Base-by-base conservation (phyloP, 192 early-diverging fungal species). In the Pecoramyces ruminantium region DNA sequence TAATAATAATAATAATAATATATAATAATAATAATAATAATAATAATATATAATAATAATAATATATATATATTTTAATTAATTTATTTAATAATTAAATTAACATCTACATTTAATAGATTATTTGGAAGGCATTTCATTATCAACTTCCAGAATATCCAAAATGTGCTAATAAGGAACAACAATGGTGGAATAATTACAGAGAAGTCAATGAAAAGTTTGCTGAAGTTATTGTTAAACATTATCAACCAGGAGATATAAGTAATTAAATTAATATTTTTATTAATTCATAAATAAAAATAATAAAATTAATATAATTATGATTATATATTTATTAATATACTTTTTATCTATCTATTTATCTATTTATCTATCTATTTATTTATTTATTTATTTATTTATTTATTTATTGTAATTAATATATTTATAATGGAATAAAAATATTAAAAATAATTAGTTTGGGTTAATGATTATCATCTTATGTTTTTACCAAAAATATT, bases 381-480 rank as follows among this genome's bases (percentile, higher is more conserved):
- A n/a, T n/a, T n/a, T n/a, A n/a, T n/a, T n/a, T n/a, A n/a, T n/a
- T n/a, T n/a, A n/a, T n/a, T n/a, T n/a, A n/a, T n/a, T n/a, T n/a
- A n/a, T n/a, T n/a, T n/a, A n/a, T n/a, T n/a, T n/a, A n/a, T n/a
- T 29, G 17, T 34, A 29, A 34, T 39, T 12, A 29, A 38, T 18
- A 28, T 12, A 82, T 82, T 11, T 83, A 28, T 34, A 29, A 30
- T 29, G 30, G 77, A 34, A 38, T 79, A 82, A 42, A n/a, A 29
- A 28, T 30, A 84, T 85, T 82, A 21, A 40, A 28, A 29, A 42
- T 38, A 28, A 67, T 18, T 83, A 92, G 92, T 98, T 80, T 98
- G 96, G 96, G 90, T 98, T 82, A 97, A 98, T 84, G 97, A 98
- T 88, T 98, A 98, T 83, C 97, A 98, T 84, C 87, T 98, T 78